Percentiles rank a stretch among this genome's conserved stretches.
These are phyloP conservation scores for Pichia sp. DNA, from an alignment of 1,139 yeast species.

Conservation along the genomic window DNA sequence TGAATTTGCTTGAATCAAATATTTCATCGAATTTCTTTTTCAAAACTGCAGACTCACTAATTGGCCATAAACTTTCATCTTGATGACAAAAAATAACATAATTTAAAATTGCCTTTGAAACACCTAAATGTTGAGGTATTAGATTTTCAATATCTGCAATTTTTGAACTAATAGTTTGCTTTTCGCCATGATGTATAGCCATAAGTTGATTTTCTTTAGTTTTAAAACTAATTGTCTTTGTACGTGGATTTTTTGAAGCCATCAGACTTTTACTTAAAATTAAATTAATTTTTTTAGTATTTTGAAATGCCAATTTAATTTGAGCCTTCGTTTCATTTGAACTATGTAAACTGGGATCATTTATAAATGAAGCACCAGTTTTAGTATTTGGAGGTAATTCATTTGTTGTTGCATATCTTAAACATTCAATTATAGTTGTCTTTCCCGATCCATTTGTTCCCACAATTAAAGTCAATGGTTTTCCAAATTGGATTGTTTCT, in stretches of 20 bases:
- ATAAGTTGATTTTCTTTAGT: conserved; percentile 86
- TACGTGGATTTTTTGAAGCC: conserved; percentile 49
- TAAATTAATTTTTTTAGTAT: conserved; percentile 71
- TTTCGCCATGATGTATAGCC: conserved; percentile 54
- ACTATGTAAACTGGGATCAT: conserved; percentile 81
- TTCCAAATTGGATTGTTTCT: conserved; percentile 84
- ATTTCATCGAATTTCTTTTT: conserved; percentile 95
- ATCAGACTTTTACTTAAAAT: conserved; percentile 83
- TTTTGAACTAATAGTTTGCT: conserved; percentile 72
- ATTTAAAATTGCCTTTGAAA: conserved; percentile 78
- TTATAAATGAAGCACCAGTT: conserved; percentile 86
- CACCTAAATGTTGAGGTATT: conserved; percentile 80
- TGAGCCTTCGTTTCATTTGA: conserved; percentile 80
- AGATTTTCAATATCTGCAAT: conserved; percentile 80
- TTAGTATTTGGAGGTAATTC: conserved; percentile 92
- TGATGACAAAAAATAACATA: conserved; percentile 96
- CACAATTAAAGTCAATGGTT: conserved; percentile 86
- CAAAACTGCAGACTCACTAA: conserved; percentile 81
- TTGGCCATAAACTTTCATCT: conserved; percentile 95
- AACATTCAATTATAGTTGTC: conserved; percentile 91
- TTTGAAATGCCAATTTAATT: conserved; percentile 78
- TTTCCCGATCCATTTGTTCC: conserved; percentile 99
- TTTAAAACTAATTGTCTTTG: conserved; percentile 63
- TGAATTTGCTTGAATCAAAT: conserved; percentile 89
- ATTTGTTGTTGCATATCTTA: conserved; percentile 92